Percentiles rank a stretch among this genome's conserved stretches.
Evolutionary conservation across 768 basidiomycete genomes (phyloP).

Genomic region (Lactarius trivialis): DNA sequence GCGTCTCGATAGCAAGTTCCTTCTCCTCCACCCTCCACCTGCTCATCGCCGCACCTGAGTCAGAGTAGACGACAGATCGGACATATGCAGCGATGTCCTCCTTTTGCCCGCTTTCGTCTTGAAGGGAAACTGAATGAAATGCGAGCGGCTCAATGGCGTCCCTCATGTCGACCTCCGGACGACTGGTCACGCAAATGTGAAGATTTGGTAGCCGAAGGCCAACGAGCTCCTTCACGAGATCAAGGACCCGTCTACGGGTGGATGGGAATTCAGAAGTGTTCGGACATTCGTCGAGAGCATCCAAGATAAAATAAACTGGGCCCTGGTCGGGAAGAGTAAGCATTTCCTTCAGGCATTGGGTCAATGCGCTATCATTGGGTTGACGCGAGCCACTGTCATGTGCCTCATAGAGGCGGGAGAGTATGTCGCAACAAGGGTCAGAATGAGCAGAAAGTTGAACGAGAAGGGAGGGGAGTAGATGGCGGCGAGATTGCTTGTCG

Average conservation of each 20-base stretch:
- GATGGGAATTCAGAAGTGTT: constrained; percentile 40
- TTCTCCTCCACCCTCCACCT: constrained; percentile 39
- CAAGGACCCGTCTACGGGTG: constrained; percentile 31
- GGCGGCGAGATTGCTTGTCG: neutral
- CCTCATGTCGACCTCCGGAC: neutral
- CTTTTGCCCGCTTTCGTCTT: neutral
- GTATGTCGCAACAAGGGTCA: neutral
- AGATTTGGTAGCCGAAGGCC: neutral
- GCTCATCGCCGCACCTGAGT: neutral
- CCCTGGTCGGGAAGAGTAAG: neutral
- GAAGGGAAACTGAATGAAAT: neutral
- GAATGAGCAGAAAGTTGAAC: neutral
- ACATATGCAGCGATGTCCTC: neutral
- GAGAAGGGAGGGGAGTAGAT: neutral
- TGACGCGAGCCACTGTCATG: neutral
- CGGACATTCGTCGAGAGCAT: constrained; percentile 17
- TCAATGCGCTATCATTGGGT: neutral
- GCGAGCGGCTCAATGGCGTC: neutral
- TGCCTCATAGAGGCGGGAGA: neutral
- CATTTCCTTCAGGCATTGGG: neutral
- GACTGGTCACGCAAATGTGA: neutral
- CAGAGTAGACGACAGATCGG: neutral
- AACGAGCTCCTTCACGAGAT: neutral
- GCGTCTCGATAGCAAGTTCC: constrained; percentile 20
- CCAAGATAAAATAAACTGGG: neutral